Percentiles rank a stretch among this genome's conserved stretches.
These are phyloP conservation scores for Dendrothele bispora DNA, from an alignment of 768 basidiomycete species.

Conservation along the genomic window DNA sequence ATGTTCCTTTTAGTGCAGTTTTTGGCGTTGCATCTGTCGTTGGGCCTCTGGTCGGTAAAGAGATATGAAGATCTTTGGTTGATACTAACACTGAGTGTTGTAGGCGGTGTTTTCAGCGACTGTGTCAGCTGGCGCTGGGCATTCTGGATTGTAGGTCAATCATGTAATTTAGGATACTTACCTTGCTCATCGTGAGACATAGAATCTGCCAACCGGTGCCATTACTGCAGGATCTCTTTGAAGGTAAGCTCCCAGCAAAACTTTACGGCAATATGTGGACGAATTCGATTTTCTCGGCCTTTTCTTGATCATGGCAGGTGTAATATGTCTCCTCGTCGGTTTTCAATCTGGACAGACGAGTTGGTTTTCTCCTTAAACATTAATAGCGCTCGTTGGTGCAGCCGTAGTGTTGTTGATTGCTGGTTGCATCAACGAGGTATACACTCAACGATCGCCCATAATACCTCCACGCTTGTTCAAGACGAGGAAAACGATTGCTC, in stretches of 20 bases:
- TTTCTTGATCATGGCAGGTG: slow-evolving; percentile 56
- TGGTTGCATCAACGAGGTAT: slow-evolving; percentile 57
- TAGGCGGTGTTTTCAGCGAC: slow-evolving; percentile 61
- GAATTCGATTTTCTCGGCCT: slow-evolving; percentile 78
- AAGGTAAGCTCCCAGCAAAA: slow-evolving; percentile 66
- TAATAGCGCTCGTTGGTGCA: slow-evolving; percentile 56
- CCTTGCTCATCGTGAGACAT: slow-evolving; percentile 32
- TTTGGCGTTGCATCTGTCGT: slow-evolving; percentile 40
- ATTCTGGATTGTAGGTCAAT: slow-evolving; percentile 51
- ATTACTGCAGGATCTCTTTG: slow-evolving; percentile 65
- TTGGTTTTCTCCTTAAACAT: slow-evolving; percentile 61
- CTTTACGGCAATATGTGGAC: slow-evolving; percentile 52
- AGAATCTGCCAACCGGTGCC: slow-evolving; percentile 60
- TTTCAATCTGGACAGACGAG: slow-evolving; percentile 67
- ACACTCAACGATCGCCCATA: slow-evolving; percentile 68
- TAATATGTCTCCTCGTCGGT: slow-evolving; percentile 67
- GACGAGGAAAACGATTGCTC: slow-evolving; percentile 72
- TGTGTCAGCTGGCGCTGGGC: slow-evolving; percentile 82
- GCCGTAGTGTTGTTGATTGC: slow-evolving; percentile 53
- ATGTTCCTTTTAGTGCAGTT: background rate
- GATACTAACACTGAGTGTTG: slow-evolving; percentile 1
- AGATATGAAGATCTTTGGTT: slow-evolving; percentile 45
- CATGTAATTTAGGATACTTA: background rate
- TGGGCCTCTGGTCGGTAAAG: slow-evolving; percentile 72
- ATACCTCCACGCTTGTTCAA: slow-evolving; percentile 75